Conservation (phyloP, 192 early-diverging fungal genomes). For the Rhizophagus prolifer region DNA sequence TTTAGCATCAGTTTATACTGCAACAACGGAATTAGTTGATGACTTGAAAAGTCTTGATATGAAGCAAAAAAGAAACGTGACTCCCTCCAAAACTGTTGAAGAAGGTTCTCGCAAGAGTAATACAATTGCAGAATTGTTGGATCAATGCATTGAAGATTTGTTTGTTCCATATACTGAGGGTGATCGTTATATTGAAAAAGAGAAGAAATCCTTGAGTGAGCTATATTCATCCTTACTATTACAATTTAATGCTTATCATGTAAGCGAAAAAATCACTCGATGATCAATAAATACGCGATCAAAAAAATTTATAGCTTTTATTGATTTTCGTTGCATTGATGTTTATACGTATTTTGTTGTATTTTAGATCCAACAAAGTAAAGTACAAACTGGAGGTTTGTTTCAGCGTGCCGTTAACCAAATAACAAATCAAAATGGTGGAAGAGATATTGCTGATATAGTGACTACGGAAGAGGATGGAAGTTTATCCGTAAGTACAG, state of each 20-base stretch:
- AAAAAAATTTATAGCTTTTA: neutral
- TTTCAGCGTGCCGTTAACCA: constrained; percentile 28
- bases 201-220: constrained; percentile 69
- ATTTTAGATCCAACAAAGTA: constrained; percentile 20
- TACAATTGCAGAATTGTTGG: constrained; percentile 69
- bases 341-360: neutral
- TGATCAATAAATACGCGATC: no score
- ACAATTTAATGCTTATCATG: constrained; percentile 47
- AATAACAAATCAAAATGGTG: constrained; percentile 10
- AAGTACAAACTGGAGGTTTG: neutral
- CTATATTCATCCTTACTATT: constrained; percentile 47
- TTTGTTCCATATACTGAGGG: constrained; percentile 93
- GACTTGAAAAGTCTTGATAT: constrained; percentile 66
- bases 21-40: constrained; percentile 69
- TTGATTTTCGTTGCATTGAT: neutral
- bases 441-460: constrained; percentile 18
- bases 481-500: constrained; percentile 43
- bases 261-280: constrained; percentile 15
- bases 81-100: constrained; percentile 23
- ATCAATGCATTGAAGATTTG: constrained; percentile 91
- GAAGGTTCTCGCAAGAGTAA: constrained; percentile 35
- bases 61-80: constrained; percentile 42
- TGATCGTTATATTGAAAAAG: constrained; percentile 81
- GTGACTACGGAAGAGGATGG: constrained; percentile 40
- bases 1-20: constrained; percentile 69